Percentiles rank a stretch among this genome's conserved stretches.
Conservation (phyloP, 495 filamentous ascomycete genomes). For the Mycothermus thermophilus region DNA sequence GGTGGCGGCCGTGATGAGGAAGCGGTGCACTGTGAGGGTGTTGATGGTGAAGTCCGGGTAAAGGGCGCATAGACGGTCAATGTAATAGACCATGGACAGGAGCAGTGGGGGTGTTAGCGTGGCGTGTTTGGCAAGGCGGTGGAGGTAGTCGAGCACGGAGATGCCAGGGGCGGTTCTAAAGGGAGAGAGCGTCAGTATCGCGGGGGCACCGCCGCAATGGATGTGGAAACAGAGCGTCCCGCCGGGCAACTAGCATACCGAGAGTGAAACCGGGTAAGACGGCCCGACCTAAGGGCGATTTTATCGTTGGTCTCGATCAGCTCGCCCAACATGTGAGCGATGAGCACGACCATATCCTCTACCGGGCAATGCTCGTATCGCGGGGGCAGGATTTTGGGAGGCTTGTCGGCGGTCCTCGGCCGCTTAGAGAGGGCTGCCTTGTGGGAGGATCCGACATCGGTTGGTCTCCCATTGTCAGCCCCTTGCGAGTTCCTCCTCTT, state of each 20-base stretch:
- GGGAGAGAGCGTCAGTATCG: constrained; percentile 11
- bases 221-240: not conserved
- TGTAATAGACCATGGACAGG: constrained; percentile 99
- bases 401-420: constrained; percentile 25
- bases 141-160: constrained; percentile 81
- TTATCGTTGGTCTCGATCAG: constrained; percentile 84
- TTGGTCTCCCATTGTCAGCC: constrained; percentile 36
- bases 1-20: constrained; percentile 87
- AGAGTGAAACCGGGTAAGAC: constrained; percentile 89
- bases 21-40: constrained; percentile 89
- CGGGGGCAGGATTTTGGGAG: constrained; percentile 55
- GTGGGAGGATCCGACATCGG: too few species aligned
- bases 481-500: constrained; percentile 36
- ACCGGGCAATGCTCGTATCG: constrained; percentile 67
- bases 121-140: constrained; percentile 83
- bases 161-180: constrained; percentile 78
- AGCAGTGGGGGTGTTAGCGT: constrained; percentile 85
- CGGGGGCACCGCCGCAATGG: too few species aligned
- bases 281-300: constrained; percentile 68
- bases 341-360: constrained; percentile 74
- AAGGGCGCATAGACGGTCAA: constrained; percentile 82
- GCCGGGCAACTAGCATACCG: constrained; percentile 36
- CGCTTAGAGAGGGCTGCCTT: constrained; percentile 40
- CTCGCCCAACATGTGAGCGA: constrained; percentile 90
- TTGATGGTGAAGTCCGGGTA: constrained; percentile 92